A percentile compares a stretch with the other conserved stretches of the same genome.
Conservation (phyloP, 352 stramenopile species). For the Saprolegnia parasitica region DNA sequence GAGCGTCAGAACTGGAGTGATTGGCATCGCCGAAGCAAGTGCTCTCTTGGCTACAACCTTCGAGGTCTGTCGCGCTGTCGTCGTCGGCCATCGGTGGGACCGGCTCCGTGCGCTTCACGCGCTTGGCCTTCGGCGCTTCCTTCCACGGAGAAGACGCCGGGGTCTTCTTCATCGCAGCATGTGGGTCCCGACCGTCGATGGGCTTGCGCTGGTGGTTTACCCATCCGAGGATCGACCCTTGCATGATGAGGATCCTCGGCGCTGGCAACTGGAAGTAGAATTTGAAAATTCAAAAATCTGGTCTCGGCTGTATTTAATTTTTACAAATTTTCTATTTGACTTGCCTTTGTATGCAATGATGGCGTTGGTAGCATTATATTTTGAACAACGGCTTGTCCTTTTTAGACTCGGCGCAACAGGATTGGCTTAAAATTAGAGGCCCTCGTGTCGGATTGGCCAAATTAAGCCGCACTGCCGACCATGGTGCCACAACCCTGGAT, state of each 20-base stretch:
- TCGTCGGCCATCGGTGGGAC: neutral
- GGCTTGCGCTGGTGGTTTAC: constrained; percentile 19
- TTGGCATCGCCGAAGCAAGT: neutral
- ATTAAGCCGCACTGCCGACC: no score
- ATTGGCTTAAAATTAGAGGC: no score
- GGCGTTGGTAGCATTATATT: no score
- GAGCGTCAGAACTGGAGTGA: constrained; percentile 4
- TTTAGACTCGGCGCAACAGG: no score
- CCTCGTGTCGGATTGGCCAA: no score
- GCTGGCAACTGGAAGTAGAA: neutral
- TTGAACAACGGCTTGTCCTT: no score
- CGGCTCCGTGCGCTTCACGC: constrained; percentile 10
- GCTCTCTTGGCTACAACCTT: constrained; percentile 26
- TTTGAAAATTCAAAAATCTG: neutral
- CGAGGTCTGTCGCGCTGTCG: neutral
- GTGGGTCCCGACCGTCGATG: constrained; percentile 1
- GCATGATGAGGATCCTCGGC: neutral
- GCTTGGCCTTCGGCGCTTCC: constrained; percentile 11
- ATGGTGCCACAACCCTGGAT: no score
- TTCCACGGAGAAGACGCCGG: neutral
- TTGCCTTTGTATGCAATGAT: no score
- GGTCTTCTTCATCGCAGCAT: neutral
- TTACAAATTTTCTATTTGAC: no score
- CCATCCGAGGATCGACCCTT: constrained; percentile 22
- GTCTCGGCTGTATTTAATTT: no score